Evolutionary conservation across 495 filamentous ascomycete genomes (phyloP).

Genomic region (Collariella sp.): DNA sequence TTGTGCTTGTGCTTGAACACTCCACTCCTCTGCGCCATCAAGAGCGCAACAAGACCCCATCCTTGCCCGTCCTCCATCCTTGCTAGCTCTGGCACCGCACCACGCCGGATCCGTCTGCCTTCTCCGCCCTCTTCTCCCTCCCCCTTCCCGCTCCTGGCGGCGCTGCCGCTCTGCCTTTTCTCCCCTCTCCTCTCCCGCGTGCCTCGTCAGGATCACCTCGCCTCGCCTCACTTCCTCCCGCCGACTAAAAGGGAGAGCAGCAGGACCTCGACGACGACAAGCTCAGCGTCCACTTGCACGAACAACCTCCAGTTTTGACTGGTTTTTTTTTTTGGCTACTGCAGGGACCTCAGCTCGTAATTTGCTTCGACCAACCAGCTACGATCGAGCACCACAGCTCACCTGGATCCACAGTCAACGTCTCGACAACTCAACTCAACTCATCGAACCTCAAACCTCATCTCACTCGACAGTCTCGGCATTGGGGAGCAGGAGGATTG

Average conservation of each 20-base stretch:
- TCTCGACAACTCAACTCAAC: too few species aligned
- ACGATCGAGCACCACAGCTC: too few species aligned
- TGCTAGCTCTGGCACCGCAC: constrained; percentile 11
- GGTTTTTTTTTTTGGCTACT: too few species aligned
- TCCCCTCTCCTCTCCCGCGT: not conserved
- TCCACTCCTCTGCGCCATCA: too few species aligned
- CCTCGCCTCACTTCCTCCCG: constrained; percentile 1
- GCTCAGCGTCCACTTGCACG: not conserved
- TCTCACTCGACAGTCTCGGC: too few species aligned
- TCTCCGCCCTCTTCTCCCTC: constrained; percentile 16
- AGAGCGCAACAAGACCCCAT: constrained; percentile 8
- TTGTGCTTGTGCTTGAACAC: too few species aligned
- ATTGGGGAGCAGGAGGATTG: not conserved
- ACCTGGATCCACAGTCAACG: too few species aligned
- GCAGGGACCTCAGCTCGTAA: too few species aligned
- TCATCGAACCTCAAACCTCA: too few species aligned
- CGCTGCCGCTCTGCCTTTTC: not conserved
- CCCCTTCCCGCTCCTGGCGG: constrained; percentile 10
- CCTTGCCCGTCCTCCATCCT: constrained; percentile 12
- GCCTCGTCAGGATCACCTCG: constrained; percentile 2
- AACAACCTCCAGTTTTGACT: too few species aligned
- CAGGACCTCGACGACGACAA: constrained; percentile 15
- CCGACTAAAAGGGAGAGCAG: constrained; percentile 17
- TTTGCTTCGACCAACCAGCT: too few species aligned
- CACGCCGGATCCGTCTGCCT: constrained; percentile 7